These are phyloP conservation scores for Kwoniella dendrophila DNA, from an alignment of 768 basidiomycete genomes.

Conservation along the genomic window DNA sequence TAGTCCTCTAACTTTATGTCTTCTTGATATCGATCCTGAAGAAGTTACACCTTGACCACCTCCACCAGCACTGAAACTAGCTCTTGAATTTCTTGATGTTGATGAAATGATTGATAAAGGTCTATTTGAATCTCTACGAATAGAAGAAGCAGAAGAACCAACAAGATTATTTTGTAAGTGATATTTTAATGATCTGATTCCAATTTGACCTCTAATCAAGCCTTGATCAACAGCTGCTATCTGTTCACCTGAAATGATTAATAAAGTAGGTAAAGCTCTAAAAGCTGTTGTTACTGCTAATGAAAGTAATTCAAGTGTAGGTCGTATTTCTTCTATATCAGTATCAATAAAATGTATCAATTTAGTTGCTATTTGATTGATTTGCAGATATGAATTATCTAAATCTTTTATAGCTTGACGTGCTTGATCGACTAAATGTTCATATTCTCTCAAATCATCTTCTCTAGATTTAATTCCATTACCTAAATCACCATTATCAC, in stretches of 20 bases:
- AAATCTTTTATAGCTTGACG: constrained; percentile 33
- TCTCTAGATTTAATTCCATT: constrained; percentile 15
- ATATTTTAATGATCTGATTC: constrained; percentile 25
- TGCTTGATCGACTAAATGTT: constrained; percentile 40
- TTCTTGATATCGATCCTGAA: constrained; percentile 8
- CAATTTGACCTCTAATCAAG: constrained; percentile 35
- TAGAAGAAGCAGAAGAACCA: too few relatives aligned
- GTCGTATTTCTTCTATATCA: background rate
- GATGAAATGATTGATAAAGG: constrained; percentile 26
- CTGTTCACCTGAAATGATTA: constrained; percentile 38
- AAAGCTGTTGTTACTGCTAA: constrained; percentile 21
- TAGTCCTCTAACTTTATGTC: constrained; percentile 34
- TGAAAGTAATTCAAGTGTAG: constrained; percentile 7
- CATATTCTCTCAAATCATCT: constrained; percentile 32
- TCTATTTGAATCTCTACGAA: constrained; percentile 9
- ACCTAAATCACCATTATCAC: constrained; percentile 43
- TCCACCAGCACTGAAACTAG: constrained; percentile 10
- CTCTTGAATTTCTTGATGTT: constrained; percentile 17
- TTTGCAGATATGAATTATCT: constrained; percentile 26
- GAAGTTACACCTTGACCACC: too few relatives aligned
- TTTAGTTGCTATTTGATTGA: constrained; percentile 10
- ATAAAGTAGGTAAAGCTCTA: constrained; percentile 26
- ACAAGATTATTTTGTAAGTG: too few relatives aligned
- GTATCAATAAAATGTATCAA: constrained; percentile 1
- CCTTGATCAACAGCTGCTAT: constrained; percentile 23